These are phyloP conservation scores for Athelia sp. DNA, from an alignment of 1,284 basidiomycete species.

Conservation along the genomic window DNA sequence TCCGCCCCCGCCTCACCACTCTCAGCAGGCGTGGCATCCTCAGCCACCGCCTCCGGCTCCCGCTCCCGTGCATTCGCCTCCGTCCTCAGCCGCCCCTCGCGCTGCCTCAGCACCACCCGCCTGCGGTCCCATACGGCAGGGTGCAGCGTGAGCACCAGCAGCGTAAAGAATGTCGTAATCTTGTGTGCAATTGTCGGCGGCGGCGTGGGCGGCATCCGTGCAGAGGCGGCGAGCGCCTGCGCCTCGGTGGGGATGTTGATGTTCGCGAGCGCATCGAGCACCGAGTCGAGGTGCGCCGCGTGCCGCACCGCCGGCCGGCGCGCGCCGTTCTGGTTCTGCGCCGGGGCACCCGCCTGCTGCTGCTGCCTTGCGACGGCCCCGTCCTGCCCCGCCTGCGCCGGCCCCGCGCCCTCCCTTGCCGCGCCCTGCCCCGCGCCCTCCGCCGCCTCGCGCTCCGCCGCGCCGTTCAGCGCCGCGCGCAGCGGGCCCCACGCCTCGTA, in stretches of 20 bases:
- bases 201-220: constrained; percentile 22
- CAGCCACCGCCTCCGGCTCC: constrained; percentile 17
- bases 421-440: constrained; percentile 13
- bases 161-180: constrained; percentile 45
- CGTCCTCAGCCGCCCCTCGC: constrained; percentile 65
- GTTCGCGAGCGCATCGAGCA: constrained; percentile 51
- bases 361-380: too few relatives aligned
- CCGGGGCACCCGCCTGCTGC: background rate
- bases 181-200: constrained; percentile 46
- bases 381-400: background rate
- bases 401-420: background rate
- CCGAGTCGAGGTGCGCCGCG: constrained; percentile 21
- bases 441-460: constrained; percentile 28
- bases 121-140: constrained; percentile 75
- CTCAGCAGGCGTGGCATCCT: constrained; percentile 28
- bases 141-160: constrained; percentile 61
- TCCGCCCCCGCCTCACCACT: constrained; percentile 22
- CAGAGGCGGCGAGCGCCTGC: constrained; percentile 32
- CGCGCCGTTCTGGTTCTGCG: constrained; percentile 1
- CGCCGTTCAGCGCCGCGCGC: constrained; percentile 44
- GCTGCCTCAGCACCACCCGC: constrained; percentile 48
- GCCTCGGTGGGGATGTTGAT: constrained; percentile 56
- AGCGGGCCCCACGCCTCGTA: constrained; percentile 78
- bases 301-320: too few relatives aligned
- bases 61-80: constrained; percentile 52